A percentile compares a stretch with the other conserved stretches of the same genome.
phyloP scores from a whole-genome alignment of 2,329 filamentous ascomycete species.

The Colletotrichum tamarilloi region DNA sequence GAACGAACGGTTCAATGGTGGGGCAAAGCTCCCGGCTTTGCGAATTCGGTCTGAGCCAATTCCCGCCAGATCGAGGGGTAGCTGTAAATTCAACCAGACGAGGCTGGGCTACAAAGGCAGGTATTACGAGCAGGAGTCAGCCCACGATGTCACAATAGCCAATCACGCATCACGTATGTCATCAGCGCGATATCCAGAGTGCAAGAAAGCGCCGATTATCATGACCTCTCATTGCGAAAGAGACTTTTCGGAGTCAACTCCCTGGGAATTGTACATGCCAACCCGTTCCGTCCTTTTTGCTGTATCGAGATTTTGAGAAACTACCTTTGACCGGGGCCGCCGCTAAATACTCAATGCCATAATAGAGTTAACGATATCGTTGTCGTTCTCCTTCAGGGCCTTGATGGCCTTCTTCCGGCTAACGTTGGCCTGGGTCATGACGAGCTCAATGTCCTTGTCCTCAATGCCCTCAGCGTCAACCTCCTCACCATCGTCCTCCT shows the following conservation, averaged over 20 bases:
- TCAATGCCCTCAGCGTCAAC: constrained; percentile 94
- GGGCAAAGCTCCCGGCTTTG: constrained; percentile 24
- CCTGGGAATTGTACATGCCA: constrained; percentile 40
- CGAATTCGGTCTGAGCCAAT: constrained; percentile 11
- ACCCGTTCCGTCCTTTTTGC: constrained; percentile 38
- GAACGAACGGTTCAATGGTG: constrained; percentile 15
- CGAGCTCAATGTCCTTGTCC: constrained; percentile 99
- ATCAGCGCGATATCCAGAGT: not conserved
- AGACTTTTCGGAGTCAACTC: constrained; percentile 36
- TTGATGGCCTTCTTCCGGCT: constrained; percentile 99
- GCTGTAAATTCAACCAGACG: not conserved
- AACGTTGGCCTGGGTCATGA: constrained; percentile 97
- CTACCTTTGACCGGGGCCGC: constrained; percentile 17
- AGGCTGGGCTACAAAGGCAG: not conserved
- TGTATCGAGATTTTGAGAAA: constrained; percentile 32
- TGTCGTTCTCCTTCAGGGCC: constrained; percentile 98
- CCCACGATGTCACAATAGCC: too few species aligned
- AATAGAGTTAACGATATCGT: constrained; percentile 99
- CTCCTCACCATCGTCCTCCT: constrained; percentile 95
- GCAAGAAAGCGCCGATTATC: constrained; percentile 19
- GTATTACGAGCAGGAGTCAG: not conserved
- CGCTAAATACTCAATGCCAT: constrained; percentile 91
- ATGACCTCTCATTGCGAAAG: constrained; percentile 33
- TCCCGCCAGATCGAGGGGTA: constrained; percentile 26
- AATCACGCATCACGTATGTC: not conserved